Evolutionary conservation across 2,329 filamentous ascomycete species (phyloP).

Genomic region (Leptodontidium sp.): DNA sequence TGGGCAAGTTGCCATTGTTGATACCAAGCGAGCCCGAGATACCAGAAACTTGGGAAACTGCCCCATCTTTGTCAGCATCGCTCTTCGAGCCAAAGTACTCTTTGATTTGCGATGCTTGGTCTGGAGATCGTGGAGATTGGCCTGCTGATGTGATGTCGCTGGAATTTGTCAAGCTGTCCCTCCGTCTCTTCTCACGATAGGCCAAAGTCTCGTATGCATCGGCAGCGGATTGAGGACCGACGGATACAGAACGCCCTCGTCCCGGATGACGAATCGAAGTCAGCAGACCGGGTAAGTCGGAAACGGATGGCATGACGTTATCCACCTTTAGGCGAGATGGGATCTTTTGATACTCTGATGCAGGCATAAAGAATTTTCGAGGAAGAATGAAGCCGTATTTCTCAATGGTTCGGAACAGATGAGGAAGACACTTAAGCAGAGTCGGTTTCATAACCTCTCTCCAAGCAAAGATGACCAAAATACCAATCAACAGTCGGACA

Average conservation of each 20-base stretch:
- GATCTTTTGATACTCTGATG: constrained; percentile 89
- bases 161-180: constrained; percentile 58
- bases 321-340: constrained; percentile 78
- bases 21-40: constrained; percentile 55
- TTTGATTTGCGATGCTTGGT: constrained; percentile 20
- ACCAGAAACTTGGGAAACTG: constrained; percentile 47
- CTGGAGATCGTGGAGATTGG: constrained; percentile 30
- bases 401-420: constrained; percentile 87
- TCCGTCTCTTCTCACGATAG: constrained; percentile 77
- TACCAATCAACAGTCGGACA: constrained; percentile 77
- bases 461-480: constrained; percentile 88
- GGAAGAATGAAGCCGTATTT: constrained; percentile 81
- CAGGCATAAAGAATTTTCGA: constrained; percentile 88
- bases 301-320: constrained; percentile 89
- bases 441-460: constrained; percentile 87
- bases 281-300: constrained; percentile 83
- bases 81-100: constrained; percentile 29
- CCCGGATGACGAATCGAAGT: constrained; percentile 82
- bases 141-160: constrained; percentile 28
- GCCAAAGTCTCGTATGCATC: constrained; percentile 96
- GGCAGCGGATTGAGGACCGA: constrained; percentile 94
- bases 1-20: constrained; percentile 52
- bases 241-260: constrained; percentile 81
- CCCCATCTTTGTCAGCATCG: constrained; percentile 38
- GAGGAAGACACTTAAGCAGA: constrained; percentile 79